Evolutionary conservation across 2,329 filamentous ascomycete species (phyloP), one percentile per base, ranked within the genome.

Genomic region (Corinectria fuckeliana): DNA sequence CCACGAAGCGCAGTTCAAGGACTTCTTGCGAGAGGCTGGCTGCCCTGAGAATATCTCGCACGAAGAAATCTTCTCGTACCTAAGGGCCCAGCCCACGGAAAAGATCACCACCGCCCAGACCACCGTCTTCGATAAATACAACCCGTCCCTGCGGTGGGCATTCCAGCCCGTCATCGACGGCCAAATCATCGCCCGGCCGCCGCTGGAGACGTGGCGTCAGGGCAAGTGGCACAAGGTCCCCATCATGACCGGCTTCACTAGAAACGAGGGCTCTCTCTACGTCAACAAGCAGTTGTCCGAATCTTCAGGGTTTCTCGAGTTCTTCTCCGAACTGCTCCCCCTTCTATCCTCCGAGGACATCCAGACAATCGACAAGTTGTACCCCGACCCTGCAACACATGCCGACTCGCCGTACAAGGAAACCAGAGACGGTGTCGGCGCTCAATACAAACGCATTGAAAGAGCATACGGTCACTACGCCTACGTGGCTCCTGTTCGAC

Each of bases 191-290:
- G 78, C 81, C 1, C 78, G 81, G 7, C 77, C 83, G 1, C 88
- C 89, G 1, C 77, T 89, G 2, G 78, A 82, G 20, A 81, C 82
- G 8, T 90, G 86, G 87, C 54, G 59, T 20, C 41, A 56, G 13
- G 71, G 64, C 10, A 65, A 63, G 30, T 71, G 69, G 69, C 69
- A 71, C 53, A 71, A 69, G 21, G 59, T 72, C 0, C 71, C 71
- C 1, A 83, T 91, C 38, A 76, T 92, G 58, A 91, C 88, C 0
- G 89, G 89, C 3, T 91, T 87, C 75, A 88, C 87, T 68, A 84
- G 85, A 36, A 88, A 91, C 66, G 89, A 92, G 72, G 89, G 89
- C 3, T 82, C 86, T 0, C 74, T 82, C 28, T 92, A 91, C 67
- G 84, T 91, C 1, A 82, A 87, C 0, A 75, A 78, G 26, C 64